Evolutionary conservation across 2,329 filamentous ascomycete species (phyloP).

Genomic region (Penicillium freii): DNA sequence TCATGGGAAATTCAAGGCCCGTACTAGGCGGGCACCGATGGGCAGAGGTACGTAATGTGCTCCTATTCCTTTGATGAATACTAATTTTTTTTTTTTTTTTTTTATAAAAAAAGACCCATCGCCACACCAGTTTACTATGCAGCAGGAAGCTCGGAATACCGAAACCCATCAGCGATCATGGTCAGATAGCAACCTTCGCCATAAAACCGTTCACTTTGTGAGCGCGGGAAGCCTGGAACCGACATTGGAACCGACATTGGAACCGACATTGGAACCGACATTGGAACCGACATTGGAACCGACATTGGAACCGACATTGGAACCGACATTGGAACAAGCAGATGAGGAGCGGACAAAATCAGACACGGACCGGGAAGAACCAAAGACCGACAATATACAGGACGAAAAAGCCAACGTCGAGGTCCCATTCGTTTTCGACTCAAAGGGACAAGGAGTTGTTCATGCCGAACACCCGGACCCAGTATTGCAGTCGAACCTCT

Average conservation of each 20-base stretch:
- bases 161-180: constrained; percentile 51
- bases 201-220: constrained; percentile 59
- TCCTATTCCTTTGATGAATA: not conserved
- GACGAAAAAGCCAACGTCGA: constrained; percentile 7
- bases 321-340: constrained; percentile 19
- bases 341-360: not conserved
- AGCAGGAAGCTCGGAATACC: constrained; percentile 59
- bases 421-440: constrained; percentile 39
- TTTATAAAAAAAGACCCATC: constrained; percentile 16
- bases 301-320: constrained; percentile 36
- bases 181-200: constrained; percentile 52
- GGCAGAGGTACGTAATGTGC: not conserved
- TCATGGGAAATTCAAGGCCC: constrained; percentile 27
- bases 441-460: constrained; percentile 26
- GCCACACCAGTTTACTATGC: constrained; percentile 45
- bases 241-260: constrained; percentile 30
- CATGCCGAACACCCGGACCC: constrained; percentile 34
- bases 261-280: constrained; percentile 25
- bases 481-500: constrained; percentile 12
- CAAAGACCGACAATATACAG: constrained; percentile 15
- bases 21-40: constrained; percentile 13
- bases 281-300: constrained; percentile 34
- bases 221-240: constrained; percentile 53
- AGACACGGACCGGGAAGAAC: constrained; percentile 3
- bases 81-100: not conserved